Evolutionary conservation across 352 stramenopile species (phyloP).

Genomic region (Globisporangium radiosum): DNA sequence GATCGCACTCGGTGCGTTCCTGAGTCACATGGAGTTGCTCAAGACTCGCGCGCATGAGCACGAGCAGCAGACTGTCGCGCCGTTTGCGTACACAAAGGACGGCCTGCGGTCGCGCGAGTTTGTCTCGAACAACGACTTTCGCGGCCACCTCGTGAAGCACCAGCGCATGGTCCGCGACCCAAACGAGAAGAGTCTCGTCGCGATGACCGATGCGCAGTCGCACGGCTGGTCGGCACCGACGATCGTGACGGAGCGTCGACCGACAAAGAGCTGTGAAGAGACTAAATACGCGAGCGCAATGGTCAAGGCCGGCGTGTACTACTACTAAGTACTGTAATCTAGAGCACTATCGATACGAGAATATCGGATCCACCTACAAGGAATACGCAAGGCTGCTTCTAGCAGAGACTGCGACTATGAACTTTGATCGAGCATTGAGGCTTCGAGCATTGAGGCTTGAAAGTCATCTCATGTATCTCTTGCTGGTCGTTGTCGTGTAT

Average conservation of each 20-base stretch:
- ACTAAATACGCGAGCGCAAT: constrained; percentile 62
- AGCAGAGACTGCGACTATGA: no score
- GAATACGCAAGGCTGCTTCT: no score
- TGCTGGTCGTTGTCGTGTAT: no score
- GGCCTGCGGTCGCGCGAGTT: constrained; percentile 34
- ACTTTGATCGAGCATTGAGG: no score
- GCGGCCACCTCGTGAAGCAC: constrained; percentile 46
- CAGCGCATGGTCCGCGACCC: constrained; percentile 43
- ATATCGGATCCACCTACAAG: no score
- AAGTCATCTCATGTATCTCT: no score
- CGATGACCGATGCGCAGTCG: constrained; percentile 46
- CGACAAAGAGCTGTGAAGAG: constrained; percentile 65
- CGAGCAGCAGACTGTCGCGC: constrained; percentile 15
- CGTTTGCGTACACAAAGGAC: constrained; percentile 37
- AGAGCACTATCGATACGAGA: neutral
- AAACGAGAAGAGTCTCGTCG: constrained; percentile 31
- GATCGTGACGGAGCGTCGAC: constrained; percentile 32
- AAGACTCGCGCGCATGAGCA: constrained; percentile 24
- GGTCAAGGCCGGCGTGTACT: constrained; percentile 70
- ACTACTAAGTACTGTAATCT: constrained; percentile 31
- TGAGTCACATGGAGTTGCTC: constrained; percentile 27
- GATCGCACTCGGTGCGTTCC: constrained; percentile 20
- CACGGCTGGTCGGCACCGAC: constrained; percentile 48
- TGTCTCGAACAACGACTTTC: constrained; percentile 50
- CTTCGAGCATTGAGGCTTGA: no score